These are phyloP conservation scores for Neobulgaria alba DNA, from an alignment of 2,329 filamentous ascomycete genomes.

Conservation along the genomic window DNA sequence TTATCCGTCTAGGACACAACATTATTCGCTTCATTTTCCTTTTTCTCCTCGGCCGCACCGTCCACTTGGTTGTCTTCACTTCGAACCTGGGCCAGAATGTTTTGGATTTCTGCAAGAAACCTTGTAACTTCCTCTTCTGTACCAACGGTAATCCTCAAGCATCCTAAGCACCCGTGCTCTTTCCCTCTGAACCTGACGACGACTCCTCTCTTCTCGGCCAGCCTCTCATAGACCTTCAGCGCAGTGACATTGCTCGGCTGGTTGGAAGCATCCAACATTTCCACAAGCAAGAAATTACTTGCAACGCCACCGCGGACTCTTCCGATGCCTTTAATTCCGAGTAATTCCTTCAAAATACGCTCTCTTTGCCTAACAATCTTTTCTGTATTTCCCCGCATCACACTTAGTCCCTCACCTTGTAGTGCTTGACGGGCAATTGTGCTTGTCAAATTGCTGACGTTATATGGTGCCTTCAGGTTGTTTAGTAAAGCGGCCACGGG, in stretches of 20 bases:
- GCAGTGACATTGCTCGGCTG: constrained; percentile 73
- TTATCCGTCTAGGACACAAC: constrained; percentile 21
- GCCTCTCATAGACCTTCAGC: constrained; percentile 68
- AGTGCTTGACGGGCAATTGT: constrained; percentile 71
- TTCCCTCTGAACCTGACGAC: constrained; percentile 91
- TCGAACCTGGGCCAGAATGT: constrained; percentile 22
- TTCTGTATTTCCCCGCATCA: constrained; percentile 65
- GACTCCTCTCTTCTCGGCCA: constrained; percentile 81
- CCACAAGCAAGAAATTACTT: constrained; percentile 85
- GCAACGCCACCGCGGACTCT: constrained; percentile 69
- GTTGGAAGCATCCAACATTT: constrained; percentile 68
- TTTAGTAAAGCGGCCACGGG: constrained; percentile 76
- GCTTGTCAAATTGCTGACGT: constrained; percentile 82
- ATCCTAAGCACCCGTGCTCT: constrained; percentile 82
- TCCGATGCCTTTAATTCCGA: constrained; percentile 69
- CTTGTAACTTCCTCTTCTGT: constrained; percentile 78
- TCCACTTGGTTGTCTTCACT: too few species aligned
- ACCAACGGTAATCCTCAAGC: constrained; percentile 84
- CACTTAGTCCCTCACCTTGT: constrained; percentile 53
- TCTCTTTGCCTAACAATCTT: constrained; percentile 68
- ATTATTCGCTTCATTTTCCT: constrained; percentile 18
- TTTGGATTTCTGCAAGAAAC: constrained; percentile 61
- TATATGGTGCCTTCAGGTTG: constrained; percentile 92
- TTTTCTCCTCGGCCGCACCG: constrained; percentile 14
- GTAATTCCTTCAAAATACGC: constrained; percentile 65